Evolutionary conservation across 371 early-diverging fungal genomes (phyloP).

Genomic region (Amoeboaphelidium protococcarum): DNA sequence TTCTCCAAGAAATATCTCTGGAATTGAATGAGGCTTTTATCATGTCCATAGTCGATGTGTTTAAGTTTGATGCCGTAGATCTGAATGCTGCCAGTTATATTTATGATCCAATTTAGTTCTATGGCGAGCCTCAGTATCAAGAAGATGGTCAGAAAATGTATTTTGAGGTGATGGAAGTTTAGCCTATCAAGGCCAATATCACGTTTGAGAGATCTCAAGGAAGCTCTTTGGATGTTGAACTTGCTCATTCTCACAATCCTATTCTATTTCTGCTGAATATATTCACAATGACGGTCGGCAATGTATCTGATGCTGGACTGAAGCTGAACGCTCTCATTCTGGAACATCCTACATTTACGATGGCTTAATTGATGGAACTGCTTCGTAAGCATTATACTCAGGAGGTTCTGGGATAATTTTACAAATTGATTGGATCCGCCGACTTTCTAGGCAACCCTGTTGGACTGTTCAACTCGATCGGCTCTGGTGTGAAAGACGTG

Average conservation of each 20-base stretch:
- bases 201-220: slow-evolving; percentile 70
- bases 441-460: slow-evolving; percentile 95
- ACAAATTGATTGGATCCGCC: slow-evolving; percentile 81
- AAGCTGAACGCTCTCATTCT: slow-evolving; percentile 67
- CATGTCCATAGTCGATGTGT: slow-evolving; percentile 52
- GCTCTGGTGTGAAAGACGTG: slow-evolving; percentile 77
- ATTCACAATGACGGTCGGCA: slow-evolving; percentile 62
- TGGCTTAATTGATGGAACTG: slow-evolving; percentile 42
- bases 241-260: slow-evolving; percentile 4
- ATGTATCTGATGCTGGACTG: slow-evolving; percentile 73
- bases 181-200: slow-evolving; percentile 75
- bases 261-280: neutral
- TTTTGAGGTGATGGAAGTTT: slow-evolving; percentile 77
- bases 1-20: slow-evolving; percentile 71
- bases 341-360: slow-evolving; percentile 56
- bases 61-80: slow-evolving; percentile 23
- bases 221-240: slow-evolving; percentile 24
- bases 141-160: slow-evolving; percentile 46
- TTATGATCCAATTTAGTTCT: neutral
- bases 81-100: neutral
- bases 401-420: slow-evolving; percentile 58
- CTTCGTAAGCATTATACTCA: slow-evolving; percentile 62
- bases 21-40: slow-evolving; percentile 77
- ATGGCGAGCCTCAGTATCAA: neutral
- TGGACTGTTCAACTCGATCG: slow-evolving; percentile 75